phyloP scores from a whole-genome alignment of 345 rosid species.

The Microcos paniculata region DNA sequence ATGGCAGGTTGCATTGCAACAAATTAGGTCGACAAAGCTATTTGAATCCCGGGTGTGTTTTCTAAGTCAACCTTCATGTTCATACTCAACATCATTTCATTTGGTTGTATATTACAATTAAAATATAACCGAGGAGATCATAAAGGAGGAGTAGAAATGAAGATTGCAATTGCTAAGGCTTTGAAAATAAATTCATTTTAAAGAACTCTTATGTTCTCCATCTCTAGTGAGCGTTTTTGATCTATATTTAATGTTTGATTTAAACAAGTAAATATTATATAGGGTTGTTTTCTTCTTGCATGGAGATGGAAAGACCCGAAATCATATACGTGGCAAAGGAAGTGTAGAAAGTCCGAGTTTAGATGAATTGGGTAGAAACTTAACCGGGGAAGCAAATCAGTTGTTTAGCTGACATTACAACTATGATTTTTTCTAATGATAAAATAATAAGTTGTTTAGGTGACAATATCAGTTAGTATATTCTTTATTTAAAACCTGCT shows the following conservation, averaged over 20 bases:
- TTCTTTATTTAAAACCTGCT: conserved; percentile 29
- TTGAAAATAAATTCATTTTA: not conserved
- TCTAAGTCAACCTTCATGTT: conserved; percentile 9
- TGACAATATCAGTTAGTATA: conserved; percentile 43
- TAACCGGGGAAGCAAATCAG: conserved; percentile 64
- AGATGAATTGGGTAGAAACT: conserved; percentile 80
- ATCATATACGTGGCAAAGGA: conserved; percentile 41
- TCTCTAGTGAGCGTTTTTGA: not conserved
- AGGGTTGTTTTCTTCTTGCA: conserved; percentile 21
- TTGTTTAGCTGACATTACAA: conserved; percentile 55
- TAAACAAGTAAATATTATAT: conserved; percentile 4
- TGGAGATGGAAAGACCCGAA: conserved; percentile 27
- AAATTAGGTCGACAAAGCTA: not conserved
- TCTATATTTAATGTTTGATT: conserved; percentile 2
- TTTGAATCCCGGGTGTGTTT: conserved; percentile 6
- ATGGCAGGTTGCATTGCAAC: not conserved
- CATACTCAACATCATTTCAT: conserved; percentile 9
- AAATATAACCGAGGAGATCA: not conserved
- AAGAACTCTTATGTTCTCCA: not conserved
- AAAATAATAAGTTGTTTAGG: conserved; percentile 14
- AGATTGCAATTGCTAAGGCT: not conserved
- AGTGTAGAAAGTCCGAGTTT: conserved; percentile 59
- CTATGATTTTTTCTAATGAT: conserved; percentile 24
- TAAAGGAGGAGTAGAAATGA: conserved; percentile 2
- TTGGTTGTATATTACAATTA: not conserved